Conservation (phyloP, 2,329 filamentous ascomycete genomes). For the Phialophora tarda region DNA sequence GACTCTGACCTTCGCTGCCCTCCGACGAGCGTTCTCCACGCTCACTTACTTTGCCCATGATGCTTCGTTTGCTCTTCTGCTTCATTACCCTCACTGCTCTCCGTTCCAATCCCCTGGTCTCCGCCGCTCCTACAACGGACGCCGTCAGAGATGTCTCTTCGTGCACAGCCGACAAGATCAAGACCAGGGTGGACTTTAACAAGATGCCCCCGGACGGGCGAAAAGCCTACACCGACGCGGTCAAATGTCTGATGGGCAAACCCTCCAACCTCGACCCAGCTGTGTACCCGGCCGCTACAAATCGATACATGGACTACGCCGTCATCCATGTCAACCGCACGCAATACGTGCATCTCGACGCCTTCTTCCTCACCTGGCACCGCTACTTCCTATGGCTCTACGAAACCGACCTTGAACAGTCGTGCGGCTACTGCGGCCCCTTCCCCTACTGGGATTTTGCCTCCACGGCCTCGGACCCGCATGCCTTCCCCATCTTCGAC, state of each 20-base stretch:
- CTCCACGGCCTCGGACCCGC: conserved; percentile 42
- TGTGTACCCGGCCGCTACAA: conserved; percentile 44
- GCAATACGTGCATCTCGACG: conserved; percentile 45
- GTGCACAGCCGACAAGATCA: conserved; percentile 28
- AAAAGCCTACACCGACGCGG: conserved; percentile 46
- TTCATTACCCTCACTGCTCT: conserved; percentile 31
- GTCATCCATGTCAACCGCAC: conserved; percentile 49
- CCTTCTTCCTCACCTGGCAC: conserved; percentile 54
- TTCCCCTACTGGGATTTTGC: conserved; percentile 53
- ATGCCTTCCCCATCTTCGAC: conserved; percentile 44
- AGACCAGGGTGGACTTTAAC: conserved; percentile 37
- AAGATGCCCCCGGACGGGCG: conserved; percentile 38
- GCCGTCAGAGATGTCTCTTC: conserved; percentile 12
- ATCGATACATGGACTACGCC: conserved; percentile 50
- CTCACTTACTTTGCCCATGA: conserved; percentile 24
- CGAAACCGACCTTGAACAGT: conserved; percentile 51
- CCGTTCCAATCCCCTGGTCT: conserved; percentile 17
- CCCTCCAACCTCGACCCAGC: conserved; percentile 42
- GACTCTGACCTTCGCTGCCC: neutral
- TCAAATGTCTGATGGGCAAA: conserved; percentile 47
- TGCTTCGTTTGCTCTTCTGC: conserved; percentile 32
- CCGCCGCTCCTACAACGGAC: conserved; percentile 24
- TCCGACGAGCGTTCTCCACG: neutral
- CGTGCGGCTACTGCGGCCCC: conserved; percentile 53
- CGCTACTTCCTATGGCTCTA: conserved; percentile 52